Base-by-base conservation (phyloP, 176 grass and related monocot genomes). In the Tuctoria greenei region DNA sequence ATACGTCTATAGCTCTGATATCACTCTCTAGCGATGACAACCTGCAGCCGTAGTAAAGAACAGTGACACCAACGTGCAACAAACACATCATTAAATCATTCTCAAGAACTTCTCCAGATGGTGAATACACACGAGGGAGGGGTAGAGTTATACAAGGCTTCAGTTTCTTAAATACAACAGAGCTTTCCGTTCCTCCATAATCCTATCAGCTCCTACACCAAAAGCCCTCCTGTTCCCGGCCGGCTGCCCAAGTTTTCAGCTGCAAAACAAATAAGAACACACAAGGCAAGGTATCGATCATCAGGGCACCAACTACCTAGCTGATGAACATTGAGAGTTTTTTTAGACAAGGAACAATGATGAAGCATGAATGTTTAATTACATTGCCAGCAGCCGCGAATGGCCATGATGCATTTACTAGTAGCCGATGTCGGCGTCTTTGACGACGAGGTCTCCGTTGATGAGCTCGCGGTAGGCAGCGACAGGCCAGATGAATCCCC, bases 131-230 rank as follows among this genome's bases (percentile, higher is more conserved):
- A 84, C 82, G 77, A 28, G 61, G 58, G 46, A 72, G 82, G 38
- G 45, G 58, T 51, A 62, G 57, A 79, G 46, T 70, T 64, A 78
- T 84, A 84, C 59, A 72, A 72, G 74, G 55, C 6, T 79, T 83
- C 1, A 34, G 24, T 56, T 65, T 58, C 47, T 65, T 78, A 72
- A 66, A 24, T 79, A 78, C 74, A 84, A 37, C 25, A 84, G 74
- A 78, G 26, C 18, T 71, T 38, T 78, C 58, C 66, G 43, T 78
- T 71, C 38, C 82, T 78, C 38, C 66, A 79, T 1, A 13, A n/a
- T 63, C 45, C 74, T 72, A 72, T 65, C 45, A 72, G 58, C 66
- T 65, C 67, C 82, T 84, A 72, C 58, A 84, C 74, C 67, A 65
- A 36, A 31, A 45, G 74, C 47, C 57, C 57, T 55, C 66, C 51